A percentile compares a stretch with the other conserved stretches of the same genome.
phyloP scores from a whole-genome alignment of 306 rosid genomes.

The Trifolium subterraneum region DNA sequence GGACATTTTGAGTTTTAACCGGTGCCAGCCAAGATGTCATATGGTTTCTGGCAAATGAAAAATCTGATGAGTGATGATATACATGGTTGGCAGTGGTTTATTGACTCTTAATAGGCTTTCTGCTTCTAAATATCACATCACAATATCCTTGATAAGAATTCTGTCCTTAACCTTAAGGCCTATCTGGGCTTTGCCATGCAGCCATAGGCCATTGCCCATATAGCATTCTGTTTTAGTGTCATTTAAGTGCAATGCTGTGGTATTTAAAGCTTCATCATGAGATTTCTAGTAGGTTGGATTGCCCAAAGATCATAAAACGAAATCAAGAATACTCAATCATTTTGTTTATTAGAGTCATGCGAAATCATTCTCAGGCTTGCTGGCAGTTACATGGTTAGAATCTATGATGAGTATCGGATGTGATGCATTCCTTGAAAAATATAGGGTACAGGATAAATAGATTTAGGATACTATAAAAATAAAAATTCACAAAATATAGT shows the following conservation, averaged over 20 bases:
- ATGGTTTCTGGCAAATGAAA: constrained; percentile 23
- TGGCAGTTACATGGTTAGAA: constrained; percentile 16
- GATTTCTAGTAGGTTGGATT: constrained; percentile 25
- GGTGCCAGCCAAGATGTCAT: neutral
- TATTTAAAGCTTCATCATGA: constrained; percentile 5
- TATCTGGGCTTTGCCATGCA: constrained; percentile 30
- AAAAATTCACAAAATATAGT: neutral
- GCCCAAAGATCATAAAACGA: constrained; percentile 11
- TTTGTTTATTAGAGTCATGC: constrained; percentile 32
- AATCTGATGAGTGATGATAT: constrained; percentile 34
- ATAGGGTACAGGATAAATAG: neutral
- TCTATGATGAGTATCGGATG: neutral
- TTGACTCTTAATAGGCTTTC: constrained; percentile 2
- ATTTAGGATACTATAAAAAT: neutral
- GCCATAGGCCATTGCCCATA: constrained; percentile 1
- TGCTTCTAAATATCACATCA: constrained; percentile 11
- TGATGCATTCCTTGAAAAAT: neutral
- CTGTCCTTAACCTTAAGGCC: constrained; percentile 5
- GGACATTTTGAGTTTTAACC: neutral
- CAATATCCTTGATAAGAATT: constrained; percentile 23
- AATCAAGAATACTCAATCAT: neutral
- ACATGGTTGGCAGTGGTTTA: constrained; percentile 33
- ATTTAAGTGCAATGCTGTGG: constrained; percentile 1
- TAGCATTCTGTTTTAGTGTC: constrained; percentile 10
- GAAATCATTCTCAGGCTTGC: constrained; percentile 4